Conservation (phyloP, 208 protist species). For the Phytomonas francai region DNA sequence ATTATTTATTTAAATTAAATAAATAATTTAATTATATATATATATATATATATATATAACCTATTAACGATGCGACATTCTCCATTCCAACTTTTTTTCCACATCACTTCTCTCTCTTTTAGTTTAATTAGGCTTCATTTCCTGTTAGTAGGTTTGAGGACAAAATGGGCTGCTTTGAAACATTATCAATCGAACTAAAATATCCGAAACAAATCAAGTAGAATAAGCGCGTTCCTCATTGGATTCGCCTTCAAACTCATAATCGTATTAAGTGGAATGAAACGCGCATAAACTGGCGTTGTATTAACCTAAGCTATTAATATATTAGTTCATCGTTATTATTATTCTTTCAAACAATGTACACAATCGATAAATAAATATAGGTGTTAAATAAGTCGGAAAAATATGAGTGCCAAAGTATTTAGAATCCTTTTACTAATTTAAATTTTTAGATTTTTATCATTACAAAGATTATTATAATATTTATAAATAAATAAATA, state of each 20-base stretch:
- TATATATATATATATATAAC: constrained; percentile 1
- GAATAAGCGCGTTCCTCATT: neutral
- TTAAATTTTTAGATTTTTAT: constrained; percentile 8
- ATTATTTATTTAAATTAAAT: constrained; percentile 13
- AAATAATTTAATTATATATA: constrained; percentile 4
- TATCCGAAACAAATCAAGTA: neutral
- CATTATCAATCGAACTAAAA: neutral
- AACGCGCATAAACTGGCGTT: neutral
- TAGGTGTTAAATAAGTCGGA: neutral
- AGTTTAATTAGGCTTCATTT: neutral
- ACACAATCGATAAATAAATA: neutral
- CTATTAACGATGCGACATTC: neutral
- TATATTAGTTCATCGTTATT: neutral
- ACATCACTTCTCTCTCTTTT: neutral
- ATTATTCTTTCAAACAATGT: neutral
- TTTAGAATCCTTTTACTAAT: constrained; percentile 9
- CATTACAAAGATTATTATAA: neutral
- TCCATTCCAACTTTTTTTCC: too few species aligned
- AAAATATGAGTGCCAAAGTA: constrained; percentile 16
- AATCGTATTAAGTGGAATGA: neutral
- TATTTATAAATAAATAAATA: constrained; percentile 6
- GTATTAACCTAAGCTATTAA: neutral
- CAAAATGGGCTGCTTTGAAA: neutral
- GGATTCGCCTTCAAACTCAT: neutral
- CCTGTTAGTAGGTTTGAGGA: neutral